Base-by-base conservation (phyloP, 306 rosid genomes). In the cucumber (Cucumis sativus) region DNA sequence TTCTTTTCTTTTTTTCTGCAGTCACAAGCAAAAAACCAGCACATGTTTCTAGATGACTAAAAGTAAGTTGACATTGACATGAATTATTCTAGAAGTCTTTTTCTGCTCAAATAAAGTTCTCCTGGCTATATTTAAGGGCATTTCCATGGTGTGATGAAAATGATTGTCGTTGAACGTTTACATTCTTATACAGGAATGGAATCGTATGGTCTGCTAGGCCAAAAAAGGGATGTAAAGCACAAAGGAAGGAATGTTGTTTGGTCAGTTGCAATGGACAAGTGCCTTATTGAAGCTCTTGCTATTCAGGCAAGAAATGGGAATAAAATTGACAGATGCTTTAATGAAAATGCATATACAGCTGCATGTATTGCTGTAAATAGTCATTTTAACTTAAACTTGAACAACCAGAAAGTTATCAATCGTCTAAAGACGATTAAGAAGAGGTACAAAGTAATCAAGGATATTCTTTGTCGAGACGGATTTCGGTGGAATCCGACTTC, bases 211-310 rank as follows among this genome's bases (percentile, higher is more conserved):
- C 77, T 83, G 70, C 89, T 80, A 74, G 85, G 88, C 47, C 89
- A 88, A 81, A 89, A 91, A 84, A 83, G 84, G 88, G 91, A 85
- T 80, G 77, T 82, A 81, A 91, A 86, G 87, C 89, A 84, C 83
- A 91, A 88, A 77, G 95, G 95, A 80, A 89, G 90, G 84, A 91
- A 91, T 79, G 95, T 91, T 79, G 92, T 91, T 55, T 91, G 97
- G 97, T 91, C 97, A 80, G 76, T 77, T 80, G 90, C 89, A 66
- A 91, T 91, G 92, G 97, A 89, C 78, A 89, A 85, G 86, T 91
- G 95, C 77, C 86, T 91, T 35, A 89, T 88, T 77, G 91, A 89
- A 85, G 81, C 91, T 67, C 88, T 91, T 82, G 88, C 91, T 30
- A 74, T 90, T 85, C 95, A 91, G 81, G 97, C 95, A 55, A 89